phyloP scores from a whole-genome alignment of 2,329 filamentous ascomycete species.

The Emmonsiellopsis sp. region DNA sequence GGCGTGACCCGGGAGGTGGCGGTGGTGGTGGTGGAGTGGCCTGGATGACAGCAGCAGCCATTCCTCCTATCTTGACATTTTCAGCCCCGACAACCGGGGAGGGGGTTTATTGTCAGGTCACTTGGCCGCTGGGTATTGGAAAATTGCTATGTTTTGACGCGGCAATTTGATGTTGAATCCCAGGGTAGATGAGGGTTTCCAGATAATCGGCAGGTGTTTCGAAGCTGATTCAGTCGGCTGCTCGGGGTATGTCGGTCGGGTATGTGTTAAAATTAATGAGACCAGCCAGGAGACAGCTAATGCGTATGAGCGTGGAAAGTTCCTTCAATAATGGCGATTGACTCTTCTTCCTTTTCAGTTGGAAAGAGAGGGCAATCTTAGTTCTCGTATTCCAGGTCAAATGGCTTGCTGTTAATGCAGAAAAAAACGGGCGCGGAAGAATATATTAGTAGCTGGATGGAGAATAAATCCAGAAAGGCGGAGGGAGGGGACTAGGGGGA shows the following conservation, averaged over 20 bases:
- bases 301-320: too few relatives aligned
- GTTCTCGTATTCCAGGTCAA: neutral
- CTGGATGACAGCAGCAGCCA: conserved; percentile 1
- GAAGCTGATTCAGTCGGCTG: too few relatives aligned
- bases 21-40: neutral
- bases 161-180: too few relatives aligned
- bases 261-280: too few relatives aligned
- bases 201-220: too few relatives aligned
- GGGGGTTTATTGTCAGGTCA: neutral
- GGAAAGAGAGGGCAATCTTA: neutral
- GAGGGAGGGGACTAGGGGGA: neutral
- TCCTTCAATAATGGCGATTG: too few relatives aligned
- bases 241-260: too few relatives aligned
- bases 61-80: neutral
- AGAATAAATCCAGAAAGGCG: neutral
- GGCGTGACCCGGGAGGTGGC: neutral
- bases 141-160: too few relatives aligned
- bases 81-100: neutral
- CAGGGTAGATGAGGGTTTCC: too few relatives aligned
- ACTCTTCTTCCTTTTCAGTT: neutral
- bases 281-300: too few relatives aligned
- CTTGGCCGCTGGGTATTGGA: too few relatives aligned
- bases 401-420: neutral
- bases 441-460: neutral
- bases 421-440: neutral